Evolutionary conservation across 345 rosid genomes (phyloP), one percentile per base, ranked within the genome.

Genomic region (Salix koriyanagi): DNA sequence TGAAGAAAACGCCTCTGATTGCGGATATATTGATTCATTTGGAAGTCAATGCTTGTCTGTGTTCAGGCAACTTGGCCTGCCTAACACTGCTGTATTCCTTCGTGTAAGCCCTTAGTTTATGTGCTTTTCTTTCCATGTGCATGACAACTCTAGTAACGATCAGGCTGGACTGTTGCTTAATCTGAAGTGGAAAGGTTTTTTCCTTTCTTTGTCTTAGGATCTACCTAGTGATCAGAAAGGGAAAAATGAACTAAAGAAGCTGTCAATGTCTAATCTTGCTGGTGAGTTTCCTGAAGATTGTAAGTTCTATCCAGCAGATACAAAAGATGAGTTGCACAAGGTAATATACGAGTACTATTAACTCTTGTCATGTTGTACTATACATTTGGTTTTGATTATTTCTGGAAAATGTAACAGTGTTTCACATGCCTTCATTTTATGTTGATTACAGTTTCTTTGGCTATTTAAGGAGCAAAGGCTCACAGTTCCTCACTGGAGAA

Each of bases 271-370:
- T 75, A 76, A 83, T 75, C 92, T 95, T 82, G 83, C 90, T 67
- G 61, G 93, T 73, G 94, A 91, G 79, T 91, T 95, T 81, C 97
- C 97, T 19, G 91, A 90, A 83, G 98, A 95, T 76, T 91, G 97
- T 72, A 91, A 87, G 83, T 93, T 91, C 84, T 90, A 80, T 85
- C 85, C 92, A 26, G 98, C 93, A 64, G 98, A 95, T 86, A 91
- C 96, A 19, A 90, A 83, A 86, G 97, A 93, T 69, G 99, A 95
- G 69, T 82, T 95, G 90, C 97, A 90, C 77, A 93, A 95, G 98
- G 99, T 95, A 70, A 19, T 58, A 18, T 30, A 46, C 4, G 16
- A 46, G 18, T 46, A 46, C 50, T 46, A 72, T 36, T 70, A 41
- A 41, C 19, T 64, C 36, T 68, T 52, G 19, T 37, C 15, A 16